Evolutionary conservation across 2,329 filamentous ascomycete genomes (phyloP).

Genomic region (Teratosphaeria nubilosa): DNA sequence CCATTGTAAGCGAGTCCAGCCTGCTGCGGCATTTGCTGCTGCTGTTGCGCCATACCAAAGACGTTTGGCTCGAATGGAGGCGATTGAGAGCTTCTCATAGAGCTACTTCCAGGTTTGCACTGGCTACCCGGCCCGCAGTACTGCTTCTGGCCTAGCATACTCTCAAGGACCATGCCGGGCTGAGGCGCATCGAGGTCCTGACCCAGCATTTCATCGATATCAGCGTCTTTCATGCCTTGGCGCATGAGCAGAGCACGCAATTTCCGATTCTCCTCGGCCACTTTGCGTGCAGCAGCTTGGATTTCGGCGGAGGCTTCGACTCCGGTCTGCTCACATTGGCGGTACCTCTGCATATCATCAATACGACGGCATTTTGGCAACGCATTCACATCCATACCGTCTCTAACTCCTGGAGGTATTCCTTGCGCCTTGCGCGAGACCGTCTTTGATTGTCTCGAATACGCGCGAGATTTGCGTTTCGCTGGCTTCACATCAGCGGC

Average conservation of each 20-base stretch:
- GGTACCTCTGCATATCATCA: slow-evolving; percentile 35
- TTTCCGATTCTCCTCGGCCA: slow-evolving; percentile 59
- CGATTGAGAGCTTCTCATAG: background rate
- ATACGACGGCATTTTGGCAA: background rate
- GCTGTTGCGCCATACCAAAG: background rate
- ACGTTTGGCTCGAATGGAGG: background rate
- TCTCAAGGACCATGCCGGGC: background rate
- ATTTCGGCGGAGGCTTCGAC: slow-evolving; percentile 62
- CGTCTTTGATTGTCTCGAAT: slow-evolving; percentile 69
- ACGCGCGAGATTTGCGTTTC: slow-evolving; percentile 41
- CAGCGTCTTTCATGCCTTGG: slow-evolving; percentile 47
- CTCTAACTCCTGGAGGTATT: slow-evolving; percentile 63
- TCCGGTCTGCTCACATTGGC: slow-evolving; percentile 53
- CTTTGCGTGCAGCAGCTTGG: slow-evolving; percentile 57
- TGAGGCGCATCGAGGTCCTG: background rate
- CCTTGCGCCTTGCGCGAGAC: slow-evolving; percentile 62
- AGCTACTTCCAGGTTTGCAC: background rate
- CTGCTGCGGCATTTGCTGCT: background rate
- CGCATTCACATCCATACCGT: slow-evolving; percentile 14
- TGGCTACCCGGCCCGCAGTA: background rate
- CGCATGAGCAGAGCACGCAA: slow-evolving; percentile 50
- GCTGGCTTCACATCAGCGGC: slow-evolving; percentile 7
- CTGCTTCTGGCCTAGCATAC: background rate
- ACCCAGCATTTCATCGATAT: slow-evolving; percentile 32
- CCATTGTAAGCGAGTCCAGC: background rate